These are phyloP conservation scores for Candida albicans DNA, from an alignment of 1,139 yeast species.

Conservation along the genomic window DNA sequence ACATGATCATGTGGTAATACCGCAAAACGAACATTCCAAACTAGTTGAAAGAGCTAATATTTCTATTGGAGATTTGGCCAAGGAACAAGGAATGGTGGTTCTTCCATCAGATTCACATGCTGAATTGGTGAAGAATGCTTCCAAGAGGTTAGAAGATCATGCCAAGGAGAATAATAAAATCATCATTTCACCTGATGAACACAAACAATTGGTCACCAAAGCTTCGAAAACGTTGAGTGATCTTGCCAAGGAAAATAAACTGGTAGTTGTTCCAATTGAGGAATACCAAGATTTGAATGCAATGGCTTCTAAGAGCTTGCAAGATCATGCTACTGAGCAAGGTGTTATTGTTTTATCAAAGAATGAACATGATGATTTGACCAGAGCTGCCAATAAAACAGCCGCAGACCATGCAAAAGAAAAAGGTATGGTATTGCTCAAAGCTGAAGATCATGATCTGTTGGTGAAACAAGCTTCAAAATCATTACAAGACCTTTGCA, in stretches of 20 bases:
- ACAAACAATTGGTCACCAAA: conserved; percentile 5
- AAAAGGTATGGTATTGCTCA: conserved; percentile 11
- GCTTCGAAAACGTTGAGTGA: conserved; percentile 8
- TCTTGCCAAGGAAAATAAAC: conserved; percentile 15
- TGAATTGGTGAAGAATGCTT: conserved; percentile 8
- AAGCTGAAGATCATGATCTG: conserved; percentile 4
- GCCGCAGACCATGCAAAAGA: conserved; percentile 18
- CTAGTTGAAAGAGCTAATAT: conserved; percentile 16
- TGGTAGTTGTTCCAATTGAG: conserved; percentile 10
- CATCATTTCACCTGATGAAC: conserved; percentile 7
- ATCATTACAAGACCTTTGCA: conserved; percentile 12
- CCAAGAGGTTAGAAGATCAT: conserved; percentile 7
- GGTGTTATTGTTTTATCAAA: conserved; percentile 12
- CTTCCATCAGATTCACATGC: conserved; percentile 7
- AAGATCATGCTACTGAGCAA: conserved; percentile 13
- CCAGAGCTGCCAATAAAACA: conserved; percentile 15
- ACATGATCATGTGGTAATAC: conserved; percentile 20
- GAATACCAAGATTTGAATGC: conserved; percentile 13
- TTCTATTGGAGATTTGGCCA: conserved; percentile 18
- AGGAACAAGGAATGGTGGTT: conserved; percentile 13
- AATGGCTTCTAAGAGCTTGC: conserved; percentile 11
- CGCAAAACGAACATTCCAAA: conserved; percentile 14
- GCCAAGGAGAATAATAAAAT: conserved; percentile 18
- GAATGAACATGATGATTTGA: conserved; percentile 14
- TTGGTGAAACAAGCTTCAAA: conserved; percentile 6